These are phyloP conservation scores for Phytophthora vignae DNA, from an alignment of 352 stramenopile species.

Conservation along the genomic window DNA sequence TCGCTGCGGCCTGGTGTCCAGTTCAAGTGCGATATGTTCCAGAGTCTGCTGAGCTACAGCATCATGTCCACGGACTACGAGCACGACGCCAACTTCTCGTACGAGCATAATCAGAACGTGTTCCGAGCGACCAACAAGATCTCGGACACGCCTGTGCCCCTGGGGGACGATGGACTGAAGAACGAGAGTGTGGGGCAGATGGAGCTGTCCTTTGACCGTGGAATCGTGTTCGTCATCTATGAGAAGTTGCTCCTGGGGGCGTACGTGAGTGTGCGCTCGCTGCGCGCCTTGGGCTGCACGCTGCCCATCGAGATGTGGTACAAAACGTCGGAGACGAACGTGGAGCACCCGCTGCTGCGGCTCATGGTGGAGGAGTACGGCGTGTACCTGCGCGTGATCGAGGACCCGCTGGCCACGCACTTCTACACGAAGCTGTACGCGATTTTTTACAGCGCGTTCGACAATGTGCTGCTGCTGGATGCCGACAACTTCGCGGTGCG, in stretches of 20 bases:
- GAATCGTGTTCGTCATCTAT: slow-evolving; percentile 72
- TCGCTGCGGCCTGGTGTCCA: slow-evolving; percentile 52
- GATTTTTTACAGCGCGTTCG: slow-evolving; percentile 63
- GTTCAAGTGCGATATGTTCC: slow-evolving; percentile 68
- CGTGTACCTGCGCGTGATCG: slow-evolving; percentile 57
- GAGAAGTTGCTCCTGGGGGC: slow-evolving; percentile 64
- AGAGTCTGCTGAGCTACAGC: slow-evolving; percentile 62
- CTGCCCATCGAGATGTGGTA: slow-evolving; percentile 73
- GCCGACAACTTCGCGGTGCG: slow-evolving; percentile 69
- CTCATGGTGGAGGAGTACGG: slow-evolving; percentile 46
- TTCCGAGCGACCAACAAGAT: slow-evolving; percentile 37
- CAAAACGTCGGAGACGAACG: slow-evolving; percentile 46
- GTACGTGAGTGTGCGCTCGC: slow-evolving; percentile 63
- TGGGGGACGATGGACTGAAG: slow-evolving; percentile 35
- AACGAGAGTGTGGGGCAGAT: slow-evolving; percentile 41
- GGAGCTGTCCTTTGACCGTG: slow-evolving; percentile 45
- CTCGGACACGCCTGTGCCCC: slow-evolving; percentile 37
- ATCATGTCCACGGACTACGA: slow-evolving; percentile 60
- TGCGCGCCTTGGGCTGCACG: slow-evolving; percentile 53
- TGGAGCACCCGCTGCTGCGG: slow-evolving; percentile 48
- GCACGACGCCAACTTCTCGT: slow-evolving; percentile 58
- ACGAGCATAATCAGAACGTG: slow-evolving; percentile 30
- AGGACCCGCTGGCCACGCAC: slow-evolving; percentile 46
- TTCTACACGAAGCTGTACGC: slow-evolving; percentile 71
- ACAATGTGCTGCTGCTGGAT: slow-evolving; percentile 65